Evolutionary conservation across 2,329 filamentous ascomycete genomes (phyloP).

Genomic region (Fonsecaea multimorphosa): DNA sequence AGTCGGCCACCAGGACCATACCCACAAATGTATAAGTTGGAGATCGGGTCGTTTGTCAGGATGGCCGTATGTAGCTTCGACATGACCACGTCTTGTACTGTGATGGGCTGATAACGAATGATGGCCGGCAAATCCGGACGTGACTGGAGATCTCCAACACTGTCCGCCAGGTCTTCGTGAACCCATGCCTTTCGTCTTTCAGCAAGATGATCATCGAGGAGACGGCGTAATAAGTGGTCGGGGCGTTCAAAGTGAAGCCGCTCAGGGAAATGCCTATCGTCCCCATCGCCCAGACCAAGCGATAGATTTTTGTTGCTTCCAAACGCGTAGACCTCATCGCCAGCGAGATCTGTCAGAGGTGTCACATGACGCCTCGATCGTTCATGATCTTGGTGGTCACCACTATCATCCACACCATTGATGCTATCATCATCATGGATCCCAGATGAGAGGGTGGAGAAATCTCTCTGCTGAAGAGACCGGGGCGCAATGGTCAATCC

Average conservation of each 20-base stretch:
- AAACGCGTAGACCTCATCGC: constrained; percentile 90
- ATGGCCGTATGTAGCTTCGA: constrained; percentile 92
- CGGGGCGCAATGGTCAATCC: constrained; percentile 82
- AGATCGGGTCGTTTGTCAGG: constrained; percentile 82
- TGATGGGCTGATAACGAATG: constrained; percentile 72
- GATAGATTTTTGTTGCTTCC: constrained; percentile 96
- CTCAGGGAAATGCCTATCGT: constrained; percentile 92
- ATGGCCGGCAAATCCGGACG: constrained; percentile 71
- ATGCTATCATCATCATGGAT: constrained; percentile 40
- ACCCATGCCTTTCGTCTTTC: constrained; percentile 47
- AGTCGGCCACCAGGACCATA: constrained; percentile 89
- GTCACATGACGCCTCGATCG: constrained; percentile 42
- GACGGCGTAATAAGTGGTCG: constrained; percentile 73
- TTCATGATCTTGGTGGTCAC: constrained; percentile 51
- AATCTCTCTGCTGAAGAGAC: constrained; percentile 59
- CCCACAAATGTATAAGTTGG: constrained; percentile 91
- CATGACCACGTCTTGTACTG: constrained; percentile 81
- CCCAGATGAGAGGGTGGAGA: constrained; percentile 40
- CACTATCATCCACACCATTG: constrained; percentile 51
- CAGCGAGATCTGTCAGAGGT: constrained; percentile 56
- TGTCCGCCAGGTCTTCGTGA: constrained; percentile 33
- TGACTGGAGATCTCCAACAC: constrained; percentile 44
- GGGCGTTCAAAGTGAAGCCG: constrained; percentile 78
- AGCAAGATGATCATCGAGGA: constrained; percentile 70
- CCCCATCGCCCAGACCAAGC: constrained; percentile 91